Conservation (phyloP, 202 grass and related monocot genomes). For the Panicum hallii region DNA sequence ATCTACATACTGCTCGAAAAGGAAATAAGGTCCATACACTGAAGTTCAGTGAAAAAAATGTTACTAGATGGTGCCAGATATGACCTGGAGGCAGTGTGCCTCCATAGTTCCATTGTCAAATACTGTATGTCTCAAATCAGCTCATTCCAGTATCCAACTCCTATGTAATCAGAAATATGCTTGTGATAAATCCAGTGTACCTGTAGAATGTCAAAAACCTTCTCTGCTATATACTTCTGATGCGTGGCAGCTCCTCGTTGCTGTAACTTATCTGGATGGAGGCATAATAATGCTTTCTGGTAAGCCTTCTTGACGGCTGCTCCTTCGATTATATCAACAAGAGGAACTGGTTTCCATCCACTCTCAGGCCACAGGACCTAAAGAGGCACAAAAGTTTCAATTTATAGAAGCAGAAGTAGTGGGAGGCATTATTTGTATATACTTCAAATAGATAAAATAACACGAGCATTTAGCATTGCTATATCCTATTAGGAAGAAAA, state of each 20-base stretch:
- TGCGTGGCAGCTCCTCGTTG: conserved; percentile 68
- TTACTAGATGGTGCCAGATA: background rate
- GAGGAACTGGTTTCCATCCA: conserved; percentile 90
- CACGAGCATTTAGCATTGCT: background rate
- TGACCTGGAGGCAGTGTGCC: background rate
- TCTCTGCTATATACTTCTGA: conserved; percentile 93
- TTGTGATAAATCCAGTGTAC: conserved; percentile 54
- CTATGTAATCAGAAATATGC: conserved; percentile 16
- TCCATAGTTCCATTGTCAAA: background rate
- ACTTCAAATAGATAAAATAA: conserved; percentile 20
- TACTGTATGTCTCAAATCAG: conserved; percentile 2
- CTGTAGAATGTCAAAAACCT: conserved; percentile 96
- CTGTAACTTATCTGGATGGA: conserved; percentile 97
- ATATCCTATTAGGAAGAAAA: background rate
- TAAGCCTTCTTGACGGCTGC: conserved; percentile 84
- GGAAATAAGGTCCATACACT: background rate
- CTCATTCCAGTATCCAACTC: background rate
- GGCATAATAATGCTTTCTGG: conserved; percentile 83
- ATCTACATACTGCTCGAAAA: background rate
- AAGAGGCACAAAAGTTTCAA: conserved; percentile 15
- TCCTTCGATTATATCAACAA: conserved; percentile 94
- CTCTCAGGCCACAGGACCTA: conserved; percentile 88
- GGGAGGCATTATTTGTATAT: conserved; percentile 1
- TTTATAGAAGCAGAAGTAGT: background rate
- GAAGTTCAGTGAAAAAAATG: background rate